Percentiles rank a stretch among this genome's conserved stretches.
These are phyloP conservation scores for Lactifluus pinguis DNA, from an alignment of 768 basidiomycete genomes.

Conservation along the genomic window DNA sequence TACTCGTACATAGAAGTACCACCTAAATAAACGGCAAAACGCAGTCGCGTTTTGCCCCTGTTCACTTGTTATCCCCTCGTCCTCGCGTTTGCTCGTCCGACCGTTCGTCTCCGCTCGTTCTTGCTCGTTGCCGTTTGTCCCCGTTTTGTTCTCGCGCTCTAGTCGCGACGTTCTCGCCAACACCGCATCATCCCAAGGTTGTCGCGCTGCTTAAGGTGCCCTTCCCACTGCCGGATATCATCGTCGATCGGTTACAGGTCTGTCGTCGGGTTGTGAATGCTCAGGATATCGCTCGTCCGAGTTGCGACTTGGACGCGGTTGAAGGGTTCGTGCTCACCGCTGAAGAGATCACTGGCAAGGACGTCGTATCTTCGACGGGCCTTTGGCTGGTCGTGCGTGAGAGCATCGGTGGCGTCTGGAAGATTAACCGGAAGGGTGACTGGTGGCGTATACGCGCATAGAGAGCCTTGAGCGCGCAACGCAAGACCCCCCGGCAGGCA, in stretches of 20 bases:
- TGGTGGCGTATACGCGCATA: constrained; percentile 64
- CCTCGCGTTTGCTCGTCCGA: no score
- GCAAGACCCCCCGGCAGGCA: no score
- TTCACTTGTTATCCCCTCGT: no score
- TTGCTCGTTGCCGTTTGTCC: no score
- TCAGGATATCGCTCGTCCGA: constrained; percentile 26
- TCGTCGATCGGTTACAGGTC: constrained; percentile 51
- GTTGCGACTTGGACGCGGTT: constrained; percentile 9
- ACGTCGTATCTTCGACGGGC: constrained; percentile 78
- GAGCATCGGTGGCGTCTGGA: constrained; percentile 86
- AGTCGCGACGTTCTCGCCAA: constrained; percentile 83
- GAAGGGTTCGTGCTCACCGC: constrained; percentile 61
- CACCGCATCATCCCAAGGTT: constrained; percentile 93
- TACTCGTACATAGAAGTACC: no score
- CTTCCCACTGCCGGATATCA: constrained; percentile 77
- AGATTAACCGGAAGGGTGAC: no score
- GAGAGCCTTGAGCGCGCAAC: not conserved
- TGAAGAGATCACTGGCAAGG: constrained; percentile 94
- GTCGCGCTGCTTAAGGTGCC: constrained; percentile 87
- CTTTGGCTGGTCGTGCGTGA: constrained; percentile 91
- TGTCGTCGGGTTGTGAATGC: constrained; percentile 39
- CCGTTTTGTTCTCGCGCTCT: no score
- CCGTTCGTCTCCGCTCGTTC: no score
- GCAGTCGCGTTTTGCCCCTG: no score
- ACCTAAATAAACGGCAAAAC: no score